Evolutionary conservation across 495 filamentous ascomycete genomes (phyloP), one percentile per base, ranked within the genome.

Genomic region (Penicillium angulare): DNA sequence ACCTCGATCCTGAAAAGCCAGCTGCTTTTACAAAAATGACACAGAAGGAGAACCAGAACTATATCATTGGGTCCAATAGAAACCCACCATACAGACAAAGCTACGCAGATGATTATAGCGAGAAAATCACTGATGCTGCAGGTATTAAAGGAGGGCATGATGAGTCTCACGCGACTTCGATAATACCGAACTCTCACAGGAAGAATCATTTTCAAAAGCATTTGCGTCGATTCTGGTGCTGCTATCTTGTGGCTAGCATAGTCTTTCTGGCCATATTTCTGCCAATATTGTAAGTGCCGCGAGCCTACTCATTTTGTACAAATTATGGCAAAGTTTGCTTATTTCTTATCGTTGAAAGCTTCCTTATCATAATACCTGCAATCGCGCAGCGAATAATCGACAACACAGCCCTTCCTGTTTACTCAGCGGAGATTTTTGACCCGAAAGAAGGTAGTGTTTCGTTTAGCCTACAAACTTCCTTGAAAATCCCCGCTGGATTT

Each of bases 301-400:
- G n/a, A n/a, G n/a, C n/a, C n/a, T n/a, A n/a, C n/a, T n/a, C n/a
- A n/a, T n/a, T n/a, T n/a, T n/a, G n/a, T n/a, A n/a, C n/a, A n/a
- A n/a, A n/a, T n/a, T n/a, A n/a, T n/a, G n/a, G n/a, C n/a, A n/a
- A n/a, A n/a, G n/a, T n/a, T n/a, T n/a, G 16, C 17, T 18, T 20
- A 21, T 22, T 41, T 3, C 21, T 24, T 8, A 3, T 13, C 7
- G 20, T 41, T 12, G 55, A 22, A 52, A 59, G 58, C 39, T 51
- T 53, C 31, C 27, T 72, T 53, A 36, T 75, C 55, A 56, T 47
- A 49, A 49, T 70, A 22, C 74, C 72, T 8, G 72, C 68, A 9
- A 68, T 75, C n/a, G 66, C 66, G 2, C 72, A 77, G 41, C 43
- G 60, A 21, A 67, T 77, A n/a, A 66, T 77, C 22, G 33, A 72